These are phyloP conservation scores for Moringa oleifera DNA, from an alignment of 345 rosid genomes.

Conservation along the genomic window DNA sequence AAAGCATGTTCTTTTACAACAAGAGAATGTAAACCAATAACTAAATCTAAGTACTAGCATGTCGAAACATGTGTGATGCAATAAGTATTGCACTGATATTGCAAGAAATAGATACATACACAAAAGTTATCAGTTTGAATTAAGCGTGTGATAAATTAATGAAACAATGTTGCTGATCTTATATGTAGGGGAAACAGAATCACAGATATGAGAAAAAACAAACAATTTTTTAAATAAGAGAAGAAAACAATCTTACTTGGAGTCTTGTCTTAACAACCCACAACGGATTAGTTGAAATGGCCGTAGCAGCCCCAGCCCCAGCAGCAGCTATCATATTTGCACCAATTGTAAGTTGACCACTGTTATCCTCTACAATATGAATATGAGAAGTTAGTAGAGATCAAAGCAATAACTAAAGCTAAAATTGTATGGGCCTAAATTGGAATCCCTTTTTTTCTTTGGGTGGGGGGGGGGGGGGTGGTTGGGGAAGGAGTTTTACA, in stretches of 20 bases:
- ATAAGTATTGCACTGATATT: neutral
- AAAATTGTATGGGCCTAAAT: conserved; percentile 1
- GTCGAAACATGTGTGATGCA: neutral
- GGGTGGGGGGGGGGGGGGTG: no score
- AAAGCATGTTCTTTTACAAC: conserved; percentile 6
- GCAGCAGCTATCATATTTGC: conserved; percentile 90
- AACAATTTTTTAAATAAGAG: neutral
- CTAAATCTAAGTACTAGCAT: neutral
- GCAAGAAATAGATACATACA: neutral
- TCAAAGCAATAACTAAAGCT: neutral
- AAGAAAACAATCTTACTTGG: conserved; percentile 46
- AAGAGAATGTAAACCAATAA: conserved; percentile 9
- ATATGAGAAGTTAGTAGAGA: conserved; percentile 11
- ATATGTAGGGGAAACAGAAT: neutral
- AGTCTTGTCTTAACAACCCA: conserved; percentile 99
- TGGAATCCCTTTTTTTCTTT: no score
- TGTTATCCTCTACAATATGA: conserved; percentile 36
- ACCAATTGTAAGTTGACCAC: conserved; percentile 51
- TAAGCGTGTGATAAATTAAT: neutral
- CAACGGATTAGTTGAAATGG: conserved; percentile 80
- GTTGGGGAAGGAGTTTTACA: no score
- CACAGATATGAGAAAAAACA: neutral
- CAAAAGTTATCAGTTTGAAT: neutral
- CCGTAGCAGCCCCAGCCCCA: conserved; percentile 91
- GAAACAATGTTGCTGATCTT: neutral